Conservation (phyloP, 1,284 basidiomycete genomes). For the Porogramme epimiltina region DNA sequence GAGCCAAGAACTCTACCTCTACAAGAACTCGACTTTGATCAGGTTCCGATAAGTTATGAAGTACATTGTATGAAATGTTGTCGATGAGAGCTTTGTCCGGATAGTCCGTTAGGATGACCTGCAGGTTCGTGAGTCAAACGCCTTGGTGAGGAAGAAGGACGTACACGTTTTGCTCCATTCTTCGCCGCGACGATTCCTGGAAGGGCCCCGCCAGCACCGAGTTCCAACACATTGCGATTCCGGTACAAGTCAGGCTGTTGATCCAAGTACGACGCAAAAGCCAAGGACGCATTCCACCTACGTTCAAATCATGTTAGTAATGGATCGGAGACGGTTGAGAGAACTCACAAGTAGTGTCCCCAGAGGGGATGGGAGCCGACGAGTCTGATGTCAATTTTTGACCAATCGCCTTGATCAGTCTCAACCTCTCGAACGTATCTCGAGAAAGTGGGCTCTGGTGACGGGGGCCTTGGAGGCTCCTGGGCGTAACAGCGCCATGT, state of each 20-base stretch:
- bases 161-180: conserved; percentile 65
- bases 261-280: conserved; percentile 77
- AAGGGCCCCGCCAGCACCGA: conserved; percentile 91
- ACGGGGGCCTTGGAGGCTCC: conserved; percentile 57
- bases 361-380: conserved; percentile 90
- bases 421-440: conserved; percentile 46
- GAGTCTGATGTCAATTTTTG: conserved; percentile 65
- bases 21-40: conserved; percentile 41
- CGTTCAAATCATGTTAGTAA: not conserved
- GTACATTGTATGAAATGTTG: conserved; percentile 77
- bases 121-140: not conserved
- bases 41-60: conserved; percentile 49
- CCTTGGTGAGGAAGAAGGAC: conserved; percentile 9
- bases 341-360: conserved; percentile 83
- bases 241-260: conserved; percentile 47
- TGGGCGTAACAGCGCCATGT: not conserved
- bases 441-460: conserved; percentile 56
- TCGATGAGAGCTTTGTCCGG: conserved; percentile 81
- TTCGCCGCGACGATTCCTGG: conserved; percentile 78
- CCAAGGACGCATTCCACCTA: conserved; percentile 86
- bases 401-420: conserved; percentile 34
- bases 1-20: conserved; percentile 43
- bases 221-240: conserved; percentile 70
- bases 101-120: conserved; percentile 91
- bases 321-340: not conserved